phyloP scores from a whole-genome alignment of 83 land plant species.

The Isoetes engelmannii region DNA sequence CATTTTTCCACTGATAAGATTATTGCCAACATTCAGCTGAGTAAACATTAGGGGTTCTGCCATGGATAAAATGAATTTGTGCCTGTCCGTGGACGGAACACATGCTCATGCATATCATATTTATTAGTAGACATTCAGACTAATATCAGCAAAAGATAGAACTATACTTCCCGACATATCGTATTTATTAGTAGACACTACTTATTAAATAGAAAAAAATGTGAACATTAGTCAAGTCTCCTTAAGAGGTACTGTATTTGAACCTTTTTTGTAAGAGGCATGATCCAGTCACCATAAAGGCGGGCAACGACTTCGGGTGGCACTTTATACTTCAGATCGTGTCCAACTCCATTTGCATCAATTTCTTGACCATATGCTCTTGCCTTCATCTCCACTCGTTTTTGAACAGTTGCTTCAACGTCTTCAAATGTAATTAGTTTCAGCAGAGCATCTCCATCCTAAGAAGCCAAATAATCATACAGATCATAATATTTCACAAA shows the following conservation, averaged over 20 bases:
- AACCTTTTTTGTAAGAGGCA: slow-evolving; percentile 73
- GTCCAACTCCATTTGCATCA: slow-evolving; percentile 20
- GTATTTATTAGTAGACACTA: too few species aligned
- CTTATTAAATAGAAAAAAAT: too few species aligned
- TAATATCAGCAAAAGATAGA: too few species aligned
- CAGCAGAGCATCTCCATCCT: slow-evolving; percentile 63
- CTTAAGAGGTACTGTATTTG: slow-evolving; percentile 83
- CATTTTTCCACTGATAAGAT: too few species aligned
- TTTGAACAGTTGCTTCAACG: slow-evolving; percentile 63
- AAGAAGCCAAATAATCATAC: slow-evolving; percentile 5
- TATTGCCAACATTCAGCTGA: too few species aligned
- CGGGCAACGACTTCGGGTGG: slow-evolving; percentile 52
- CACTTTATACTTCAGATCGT: slow-evolving; percentile 45
- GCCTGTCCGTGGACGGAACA: too few species aligned
- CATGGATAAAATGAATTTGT: too few species aligned
- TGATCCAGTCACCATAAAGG: slow-evolving; percentile 70
- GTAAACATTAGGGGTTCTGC: too few species aligned
- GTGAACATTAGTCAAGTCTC: slow-evolving; percentile 53
- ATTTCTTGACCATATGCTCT: slow-evolving; percentile 62
- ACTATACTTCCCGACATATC: too few species aligned
- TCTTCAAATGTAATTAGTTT: slow-evolving; percentile 56
- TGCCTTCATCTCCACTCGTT: slow-evolving; percentile 67
- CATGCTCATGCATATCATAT: too few species aligned
- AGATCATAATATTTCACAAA: neutral
- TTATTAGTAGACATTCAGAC: too few species aligned